Base-by-base conservation (phyloP, 352 stramenopile species). In the Blastocystis sp. region DNA sequence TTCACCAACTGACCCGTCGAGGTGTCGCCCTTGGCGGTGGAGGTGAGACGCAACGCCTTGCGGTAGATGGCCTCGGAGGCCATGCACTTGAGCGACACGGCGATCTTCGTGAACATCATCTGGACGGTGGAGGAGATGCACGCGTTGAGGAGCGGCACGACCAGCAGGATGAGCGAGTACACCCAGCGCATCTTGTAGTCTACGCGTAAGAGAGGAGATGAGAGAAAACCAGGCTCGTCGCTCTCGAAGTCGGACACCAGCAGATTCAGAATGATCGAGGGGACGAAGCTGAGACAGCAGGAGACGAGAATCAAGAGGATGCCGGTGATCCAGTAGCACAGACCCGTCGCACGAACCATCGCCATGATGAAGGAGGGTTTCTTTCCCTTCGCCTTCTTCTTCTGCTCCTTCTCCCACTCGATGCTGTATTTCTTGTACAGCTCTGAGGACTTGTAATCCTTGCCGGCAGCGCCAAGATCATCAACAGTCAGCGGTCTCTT, bases 21-120 rank as follows among this genome's bases (percentile, higher is more conserved):
- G 31, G 62, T 91, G 21, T 63, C 85, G 55, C 92, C 78, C 35
- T 91, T 90, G 6, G 92, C 90, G 12, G 81, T 77, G 9, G 92
- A 90, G 3, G 81, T 91, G 10, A 94, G 78, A 2, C 88, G 80
- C 24, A 94, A 74, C 31, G 92, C 90, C 61, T 94, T 94, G 39
- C 91, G 91, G 89, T 94, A 94, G 35, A 94, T 92, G n/a, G 91
- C 91, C 12, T 89, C 79, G 10, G 41, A 61, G 39, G 62, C 79
- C 62, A 89, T 89, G 12, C 39, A 37, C n/a, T 55, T 69, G 35
- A 89, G 37, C 31, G 62, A 37, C 1, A 74, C 61, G 62, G 39
- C 79, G 29, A 89, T 74, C 31, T 89, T 77, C 39, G 70, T 61
- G 41, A 74, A 50, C 63, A 80, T 89, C 79, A 89, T 79, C 26